phyloP scores from a whole-genome alignment of 2,329 filamentous ascomycete genomes.

The Thielaviopsis ethacetica region DNA sequence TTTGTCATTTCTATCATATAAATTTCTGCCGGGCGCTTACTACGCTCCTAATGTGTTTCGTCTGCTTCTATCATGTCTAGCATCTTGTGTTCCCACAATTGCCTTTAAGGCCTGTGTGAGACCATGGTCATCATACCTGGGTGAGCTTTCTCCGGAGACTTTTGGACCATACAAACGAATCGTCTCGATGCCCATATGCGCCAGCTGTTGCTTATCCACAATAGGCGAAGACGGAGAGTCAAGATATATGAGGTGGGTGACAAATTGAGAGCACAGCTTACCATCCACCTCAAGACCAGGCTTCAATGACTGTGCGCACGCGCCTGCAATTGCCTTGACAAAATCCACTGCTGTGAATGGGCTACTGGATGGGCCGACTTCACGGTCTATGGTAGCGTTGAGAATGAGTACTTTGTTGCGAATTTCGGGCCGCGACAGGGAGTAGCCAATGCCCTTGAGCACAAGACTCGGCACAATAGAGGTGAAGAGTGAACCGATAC shows the following conservation, averaged over 20 bases:
- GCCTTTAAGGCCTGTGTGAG: slow-evolving; percentile 60
- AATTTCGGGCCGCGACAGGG: slow-evolving; percentile 26
- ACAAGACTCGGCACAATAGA: slow-evolving; percentile 73
- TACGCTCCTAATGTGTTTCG: slow-evolving; percentile 27
- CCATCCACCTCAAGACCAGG: slow-evolving; percentile 21
- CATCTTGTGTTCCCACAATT: slow-evolving; percentile 46
- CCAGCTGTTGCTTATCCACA: slow-evolving; percentile 51
- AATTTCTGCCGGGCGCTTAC: no score
- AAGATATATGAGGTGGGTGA: slow-evolving; percentile 72
- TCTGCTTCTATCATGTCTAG: slow-evolving; percentile 22
- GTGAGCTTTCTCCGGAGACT: slow-evolving; percentile 21
- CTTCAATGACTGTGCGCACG: slow-evolving; percentile 51
- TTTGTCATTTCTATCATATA: no score
- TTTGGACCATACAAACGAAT: slow-evolving; percentile 61
- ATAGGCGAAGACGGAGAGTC: slow-evolving; percentile 52
- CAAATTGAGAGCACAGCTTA: slow-evolving; percentile 45
- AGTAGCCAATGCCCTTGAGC: slow-evolving; percentile 53
- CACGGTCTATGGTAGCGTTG: slow-evolving; percentile 70
- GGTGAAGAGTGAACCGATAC: slow-evolving; percentile 87
- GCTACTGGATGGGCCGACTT: slow-evolving; percentile 54
- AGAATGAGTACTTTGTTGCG: slow-evolving; percentile 66
- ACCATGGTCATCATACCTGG: slow-evolving; percentile 61
- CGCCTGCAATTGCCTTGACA: slow-evolving; percentile 59
- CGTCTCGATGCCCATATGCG: slow-evolving; percentile 55
- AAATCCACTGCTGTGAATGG: slow-evolving; percentile 69